phyloP scores from a whole-genome alignment of 1,284 basidiomycete species.

The Exobasidium cylindrosporum region DNA sequence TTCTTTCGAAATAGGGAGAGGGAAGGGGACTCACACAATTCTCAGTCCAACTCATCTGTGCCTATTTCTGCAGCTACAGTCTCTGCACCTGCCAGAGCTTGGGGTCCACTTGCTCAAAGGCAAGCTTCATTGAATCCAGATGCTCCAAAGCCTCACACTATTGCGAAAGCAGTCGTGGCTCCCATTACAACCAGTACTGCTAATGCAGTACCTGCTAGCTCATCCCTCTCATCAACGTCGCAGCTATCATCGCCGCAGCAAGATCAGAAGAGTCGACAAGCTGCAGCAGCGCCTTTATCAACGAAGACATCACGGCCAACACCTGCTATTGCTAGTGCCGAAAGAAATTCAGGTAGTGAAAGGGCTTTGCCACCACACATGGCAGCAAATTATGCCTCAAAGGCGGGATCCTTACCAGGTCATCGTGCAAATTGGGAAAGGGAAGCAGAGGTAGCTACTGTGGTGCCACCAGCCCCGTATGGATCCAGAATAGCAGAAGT shows the following conservation, averaged over 20 bases:
- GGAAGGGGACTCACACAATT: constrained; percentile 4
- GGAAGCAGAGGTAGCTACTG: not conserved
- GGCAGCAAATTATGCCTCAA: constrained; percentile 13
- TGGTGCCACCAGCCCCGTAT: not conserved
- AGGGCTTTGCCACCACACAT: constrained; percentile 33
- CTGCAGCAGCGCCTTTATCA: not conserved
- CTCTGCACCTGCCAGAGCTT: constrained; percentile 20
- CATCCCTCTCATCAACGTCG: not conserved
- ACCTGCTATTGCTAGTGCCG: not conserved
- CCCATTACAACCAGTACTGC: constrained; percentile 9
- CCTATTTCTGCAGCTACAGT: constrained; percentile 21
- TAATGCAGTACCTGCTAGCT: constrained; percentile 15
- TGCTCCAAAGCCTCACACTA: constrained; percentile 14
- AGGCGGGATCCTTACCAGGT: too few species aligned
- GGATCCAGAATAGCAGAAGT: constrained; percentile 6
- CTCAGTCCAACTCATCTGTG: constrained; percentile 21
- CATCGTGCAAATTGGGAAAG: too few species aligned
- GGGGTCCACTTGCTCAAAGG: constrained; percentile 48
- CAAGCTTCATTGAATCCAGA: constrained; percentile 23
- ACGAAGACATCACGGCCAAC: not conserved
- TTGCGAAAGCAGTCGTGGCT: constrained; percentile 10
- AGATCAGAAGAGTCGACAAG: not conserved
- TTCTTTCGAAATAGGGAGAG: not conserved
- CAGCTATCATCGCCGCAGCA: not conserved
- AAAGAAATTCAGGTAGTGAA: not conserved